Evolutionary conservation across 78 protist genomes (phyloP), one percentile per base, ranked within the genome.

Genomic region (Dictyostelium capitatum): DNA sequence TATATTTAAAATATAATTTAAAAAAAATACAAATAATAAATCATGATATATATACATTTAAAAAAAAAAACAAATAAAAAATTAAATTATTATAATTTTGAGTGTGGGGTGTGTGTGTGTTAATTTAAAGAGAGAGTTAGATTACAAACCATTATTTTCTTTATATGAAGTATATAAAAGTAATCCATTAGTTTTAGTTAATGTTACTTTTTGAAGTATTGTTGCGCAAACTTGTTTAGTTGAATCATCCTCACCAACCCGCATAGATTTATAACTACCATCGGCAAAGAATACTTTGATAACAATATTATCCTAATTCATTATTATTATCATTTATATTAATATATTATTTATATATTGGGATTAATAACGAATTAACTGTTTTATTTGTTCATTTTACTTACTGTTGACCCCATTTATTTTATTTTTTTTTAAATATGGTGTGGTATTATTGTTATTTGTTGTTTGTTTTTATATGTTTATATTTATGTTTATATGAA

Each of bases 181-280:
- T 41, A 83, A 73, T 17, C 56, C 73, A 37, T 83, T 83, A 12
- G 80, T 56, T 15, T 83, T 73, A 41, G 91, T 65, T 11, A 73
- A 19, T 14, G 80, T 74, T 23, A 83, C 74, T 57, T 73, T 83
- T 32, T 74, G 67, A 6, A 83, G 37, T 1, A 83, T 59, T 15
- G 82, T 23, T 57, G 53, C 50, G 20, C 32, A 41, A 23, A 83
- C 82, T 19, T 83, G 57, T 41, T 48, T 32, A 12, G 82, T 83
- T 19, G 28, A 10, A 73, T 83, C 91, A 83, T 46, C 77, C 28
- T 83, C 91, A 57, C 57, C 30, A 15, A 83, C 74, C 12, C 50
- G 11, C 41, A 83, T 17, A 23, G 82, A 73, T 74, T 83, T 83
- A 70, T 83, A 83, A 46, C 91, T 83, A 12, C 91, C 91, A 73